phyloP scores from a whole-genome alignment of 2,329 filamentous ascomycete species.

The Fusarium veterinarium region DNA sequence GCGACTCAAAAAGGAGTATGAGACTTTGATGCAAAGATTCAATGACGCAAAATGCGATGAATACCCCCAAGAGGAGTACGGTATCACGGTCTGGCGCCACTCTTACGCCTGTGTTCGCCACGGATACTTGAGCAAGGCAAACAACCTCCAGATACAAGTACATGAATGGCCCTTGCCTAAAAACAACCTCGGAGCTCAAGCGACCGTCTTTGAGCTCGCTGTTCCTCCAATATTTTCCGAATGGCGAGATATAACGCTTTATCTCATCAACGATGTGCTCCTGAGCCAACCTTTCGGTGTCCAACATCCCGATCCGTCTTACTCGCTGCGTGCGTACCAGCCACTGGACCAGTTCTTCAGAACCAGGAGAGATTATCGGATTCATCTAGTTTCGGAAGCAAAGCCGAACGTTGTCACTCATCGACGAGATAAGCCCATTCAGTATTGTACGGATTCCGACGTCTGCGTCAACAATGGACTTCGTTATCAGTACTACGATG shows the following conservation, averaged over 20 bases:
- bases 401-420: constrained; percentile 35
- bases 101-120: constrained; percentile 41
- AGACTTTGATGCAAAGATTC: constrained; percentile 15
- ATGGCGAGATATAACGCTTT: constrained; percentile 64
- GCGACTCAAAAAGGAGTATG: constrained; percentile 8
- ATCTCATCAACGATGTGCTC: constrained; percentile 53
- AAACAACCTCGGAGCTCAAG: constrained; percentile 50
- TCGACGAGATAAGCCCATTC: constrained; percentile 3
- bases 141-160: constrained; percentile 56
- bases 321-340: constrained; percentile 19
- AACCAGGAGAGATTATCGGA: not conserved
- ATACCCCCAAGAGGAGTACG: not conserved
- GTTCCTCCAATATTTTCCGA: constrained; percentile 53
- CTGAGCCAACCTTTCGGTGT: not conserved
- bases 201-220: constrained; percentile 65
- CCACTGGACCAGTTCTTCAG: not conserved
- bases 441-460: constrained; percentile 5
- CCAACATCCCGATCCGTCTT: not conserved
- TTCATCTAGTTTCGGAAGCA: constrained; percentile 36
- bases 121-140: constrained; percentile 55
- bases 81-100: constrained; percentile 18
- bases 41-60: not conserved
- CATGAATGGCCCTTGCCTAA: constrained; percentile 69
- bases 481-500: constrained; percentile 36
- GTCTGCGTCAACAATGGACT: constrained; percentile 43